Base-by-base conservation (phyloP, 306 rosid genomes). In the Casuarina equisetifolia region DNA sequence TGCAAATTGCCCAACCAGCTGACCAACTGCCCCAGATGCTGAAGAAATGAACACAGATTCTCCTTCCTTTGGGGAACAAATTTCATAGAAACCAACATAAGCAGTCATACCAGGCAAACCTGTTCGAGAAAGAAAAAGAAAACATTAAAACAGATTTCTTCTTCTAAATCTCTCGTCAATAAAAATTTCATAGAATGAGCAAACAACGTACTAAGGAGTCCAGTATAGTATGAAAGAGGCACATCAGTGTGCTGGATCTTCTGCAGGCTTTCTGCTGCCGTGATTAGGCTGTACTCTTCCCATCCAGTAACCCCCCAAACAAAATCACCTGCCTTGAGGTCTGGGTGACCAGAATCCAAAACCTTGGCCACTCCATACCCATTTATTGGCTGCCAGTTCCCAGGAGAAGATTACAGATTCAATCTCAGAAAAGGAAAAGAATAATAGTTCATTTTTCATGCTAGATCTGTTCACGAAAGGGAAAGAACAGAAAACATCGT, bases 71-170 rank as follows among this genome's bases (percentile, higher is more conserved):
- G 90, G 87, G 83, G 32, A 25, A 25, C 32, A 25, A 25, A 25
- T 25, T 25, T 25, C 32, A 25, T 25, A 25, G 32, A 25, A 81
- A 35, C 86, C 85, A 36, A 69, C 89, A 83, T 88, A 85, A n/a
- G 91, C 84, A 51, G 89, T 84, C 89, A 82, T 69, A 15, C 94
- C 87, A 16, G 94, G 85, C 89, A 85, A 84, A 72, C 90, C 75
- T 70, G 6, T 72, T 25, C 32, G 32, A 25, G 32, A 25, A 25
- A 25, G 32, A 25, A 25, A 25, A 25, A 25, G 32, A 25, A 25
- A 25, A 25, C 32, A 25, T 25, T 25, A 25, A 25, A 25, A 25
- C 32, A 25, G 32, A 25, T 25, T 25, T 25, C 32, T 25, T 25
- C 32, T 25, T 25, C 32, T 49, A 49, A 49, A 49, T 49, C 63